Evolutionary conservation across 2,329 filamentous ascomycete species (phyloP).

Genomic region (Diaporthe citriasiana): DNA sequence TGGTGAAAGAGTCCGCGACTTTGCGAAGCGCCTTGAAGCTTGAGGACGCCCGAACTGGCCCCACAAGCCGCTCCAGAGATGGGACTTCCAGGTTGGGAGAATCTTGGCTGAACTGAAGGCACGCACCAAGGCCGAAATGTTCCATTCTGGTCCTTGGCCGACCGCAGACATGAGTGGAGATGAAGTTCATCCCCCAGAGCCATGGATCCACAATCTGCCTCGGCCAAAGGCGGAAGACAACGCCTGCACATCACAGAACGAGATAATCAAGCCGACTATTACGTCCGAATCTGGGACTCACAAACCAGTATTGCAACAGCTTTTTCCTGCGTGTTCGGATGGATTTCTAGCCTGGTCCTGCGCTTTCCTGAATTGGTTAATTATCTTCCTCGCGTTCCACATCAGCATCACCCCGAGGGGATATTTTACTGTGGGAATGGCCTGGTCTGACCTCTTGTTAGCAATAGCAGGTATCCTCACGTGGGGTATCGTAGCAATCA

Average conservation of each 20-base stretch:
- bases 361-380: too few species aligned
- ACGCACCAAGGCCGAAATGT: conserved; percentile 53
- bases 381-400: too few species aligned
- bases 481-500: too few species aligned
- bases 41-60: conserved; percentile 48
- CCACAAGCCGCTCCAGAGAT: conserved; percentile 49
- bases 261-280: neutral
- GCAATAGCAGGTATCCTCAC: too few species aligned
- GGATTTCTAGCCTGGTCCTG: neutral
- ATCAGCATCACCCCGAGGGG: too few species aligned
- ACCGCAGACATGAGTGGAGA: conserved; percentile 53
- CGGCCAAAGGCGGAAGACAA: neutral
- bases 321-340: neutral
- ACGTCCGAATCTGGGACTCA: neutral
- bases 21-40: conserved; percentile 50
- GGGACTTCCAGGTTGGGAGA: conserved; percentile 51
- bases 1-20: neutral
- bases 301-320: neutral
- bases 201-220: neutral
- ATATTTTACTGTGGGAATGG: too few species aligned
- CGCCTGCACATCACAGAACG: neutral
- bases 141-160: conserved; percentile 55
- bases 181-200: conserved; percentile 50
- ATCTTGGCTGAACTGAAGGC: conserved; percentile 51
- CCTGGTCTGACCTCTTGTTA: too few species aligned